Conservation (phyloP, 1,139 yeast genomes). For the Torulaspora pretoriensis region DNA sequence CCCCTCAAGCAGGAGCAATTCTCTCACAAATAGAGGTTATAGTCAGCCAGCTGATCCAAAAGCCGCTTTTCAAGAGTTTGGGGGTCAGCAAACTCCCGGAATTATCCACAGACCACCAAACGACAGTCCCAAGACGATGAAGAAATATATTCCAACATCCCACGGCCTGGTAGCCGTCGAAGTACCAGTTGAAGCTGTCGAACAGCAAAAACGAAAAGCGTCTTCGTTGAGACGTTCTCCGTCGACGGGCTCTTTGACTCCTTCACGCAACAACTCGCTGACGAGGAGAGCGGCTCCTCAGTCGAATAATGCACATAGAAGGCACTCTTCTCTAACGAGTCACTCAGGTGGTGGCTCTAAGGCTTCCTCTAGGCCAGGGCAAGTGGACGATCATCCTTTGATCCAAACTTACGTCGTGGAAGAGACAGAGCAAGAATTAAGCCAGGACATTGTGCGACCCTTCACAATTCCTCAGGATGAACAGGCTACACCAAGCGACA, state of each 20-base stretch:
- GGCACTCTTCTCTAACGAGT: slow-evolving; percentile 9
- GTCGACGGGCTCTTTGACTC: slow-evolving; percentile 8
- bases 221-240: slow-evolving; percentile 11
- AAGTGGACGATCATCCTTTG: slow-evolving; percentile 8
- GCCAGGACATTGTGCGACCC: slow-evolving; percentile 7
- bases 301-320: slow-evolving; percentile 3
- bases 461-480: slow-evolving; percentile 5
- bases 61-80: slow-evolving; percentile 20
- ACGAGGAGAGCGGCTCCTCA: slow-evolving; percentile 5
- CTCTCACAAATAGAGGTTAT: not conserved
- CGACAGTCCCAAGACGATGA: slow-evolving; percentile 36
- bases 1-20: slow-evolving; percentile 6
- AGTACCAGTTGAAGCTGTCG: slow-evolving; percentile 39
- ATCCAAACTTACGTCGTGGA: slow-evolving; percentile 15
- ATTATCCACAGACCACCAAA: slow-evolving; percentile 13
- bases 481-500: not conserved
- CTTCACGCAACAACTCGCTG: slow-evolving; percentile 9
- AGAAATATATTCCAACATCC: slow-evolving; percentile 46
- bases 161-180: slow-evolving; percentile 45
- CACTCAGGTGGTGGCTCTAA: not conserved
- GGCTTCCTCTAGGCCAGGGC: not conserved
- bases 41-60: slow-evolving; percentile 9
- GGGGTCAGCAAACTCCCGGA: slow-evolving; percentile 23
- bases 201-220: slow-evolving; percentile 4
- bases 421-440: slow-evolving; percentile 17